phyloP scores from a whole-genome alignment of 805 yeast genomes.

The Kazachstania kunashirensis region DNA sequence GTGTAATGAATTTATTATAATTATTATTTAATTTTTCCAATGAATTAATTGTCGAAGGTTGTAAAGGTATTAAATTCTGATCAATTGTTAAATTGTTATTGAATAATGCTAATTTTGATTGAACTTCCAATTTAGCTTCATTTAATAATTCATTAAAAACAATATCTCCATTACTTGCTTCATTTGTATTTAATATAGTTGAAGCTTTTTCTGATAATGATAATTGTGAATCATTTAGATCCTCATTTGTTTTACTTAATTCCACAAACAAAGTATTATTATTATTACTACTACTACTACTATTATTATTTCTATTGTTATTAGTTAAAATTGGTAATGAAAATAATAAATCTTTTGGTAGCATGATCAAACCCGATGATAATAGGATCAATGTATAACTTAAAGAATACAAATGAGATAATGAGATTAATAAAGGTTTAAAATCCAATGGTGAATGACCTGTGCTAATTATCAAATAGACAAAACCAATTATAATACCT shows the following conservation, averaged over 20 bases:
- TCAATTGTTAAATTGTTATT: conserved; percentile 6
- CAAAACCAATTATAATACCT: conserved; percentile 17
- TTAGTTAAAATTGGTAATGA: neutral
- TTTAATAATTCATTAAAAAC: conserved; percentile 17
- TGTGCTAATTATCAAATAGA: conserved; percentile 20
- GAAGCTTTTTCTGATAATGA: conserved; percentile 21
- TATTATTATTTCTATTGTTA: neutral
- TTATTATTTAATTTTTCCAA: conserved; percentile 19
- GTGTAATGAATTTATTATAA: conserved; percentile 24
- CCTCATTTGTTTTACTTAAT: conserved; percentile 26
- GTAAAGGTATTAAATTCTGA: conserved; percentile 1
- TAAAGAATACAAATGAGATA: conserved; percentile 27
- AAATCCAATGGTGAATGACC: conserved; percentile 19
- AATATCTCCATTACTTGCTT: conserved; percentile 15
- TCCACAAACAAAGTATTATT: conserved; percentile 22
- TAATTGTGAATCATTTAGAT: conserved; percentile 23
- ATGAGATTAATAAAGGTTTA: conserved; percentile 25
- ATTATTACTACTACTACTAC: conserved; percentile 2
- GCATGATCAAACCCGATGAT: conserved; percentile 21
- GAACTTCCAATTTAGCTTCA: conserved; percentile 24
- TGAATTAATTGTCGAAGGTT: conserved; percentile 1
- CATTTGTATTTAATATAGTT: conserved; percentile 15
- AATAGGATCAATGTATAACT: conserved; percentile 23
- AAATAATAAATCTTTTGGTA: conserved; percentile 22
- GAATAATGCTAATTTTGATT: conserved; percentile 13